Percentiles rank a stretch among this genome's conserved stretches.
phyloP scores from a whole-genome alignment of 164 flowering plant genomes.

The Houttuynia cordata region DNA sequence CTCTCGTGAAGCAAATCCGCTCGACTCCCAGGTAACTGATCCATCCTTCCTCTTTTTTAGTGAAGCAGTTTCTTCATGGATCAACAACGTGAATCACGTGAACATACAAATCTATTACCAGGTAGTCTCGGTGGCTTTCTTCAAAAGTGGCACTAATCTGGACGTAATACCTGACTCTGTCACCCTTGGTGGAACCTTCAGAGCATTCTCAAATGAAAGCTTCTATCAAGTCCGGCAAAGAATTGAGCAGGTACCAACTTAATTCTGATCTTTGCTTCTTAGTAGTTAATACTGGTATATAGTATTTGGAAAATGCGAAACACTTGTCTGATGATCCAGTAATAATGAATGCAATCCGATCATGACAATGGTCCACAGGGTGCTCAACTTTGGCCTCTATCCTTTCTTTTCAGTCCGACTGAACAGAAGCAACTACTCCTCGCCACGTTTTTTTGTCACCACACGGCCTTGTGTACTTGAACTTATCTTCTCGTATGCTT shows the following conservation, averaged over 20 bases:
- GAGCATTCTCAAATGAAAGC: slow-evolving; percentile 64
- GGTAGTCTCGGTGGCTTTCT: slow-evolving; percentile 81
- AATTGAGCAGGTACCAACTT: slow-evolving; percentile 50
- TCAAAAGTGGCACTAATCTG: slow-evolving; percentile 44
- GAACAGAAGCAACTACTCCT: background rate
- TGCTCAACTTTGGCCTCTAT: too few species aligned
- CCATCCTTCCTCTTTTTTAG: background rate
- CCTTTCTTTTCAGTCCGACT: too few species aligned
- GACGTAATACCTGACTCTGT: slow-evolving; percentile 40
- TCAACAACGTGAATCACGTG: too few species aligned
- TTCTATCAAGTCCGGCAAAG: slow-evolving; percentile 43
- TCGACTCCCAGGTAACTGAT: slow-evolving; percentile 68
- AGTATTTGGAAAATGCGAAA: too few species aligned
- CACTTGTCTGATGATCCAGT: too few species aligned
- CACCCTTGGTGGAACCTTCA: slow-evolving; percentile 65
- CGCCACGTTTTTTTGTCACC: too few species aligned
- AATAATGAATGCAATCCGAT: too few species aligned
- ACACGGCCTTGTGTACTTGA: background rate
- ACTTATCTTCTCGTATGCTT: background rate
- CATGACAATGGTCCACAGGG: too few species aligned
- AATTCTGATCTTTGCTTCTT: background rate
- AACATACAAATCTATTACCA: too few species aligned
- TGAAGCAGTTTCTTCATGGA: too few species aligned
- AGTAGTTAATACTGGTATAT: too few species aligned
- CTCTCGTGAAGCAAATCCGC: slow-evolving; percentile 79